Base-by-base conservation (phyloP, 306 rosid genomes). In the Begonia fuchsioides region DNA sequence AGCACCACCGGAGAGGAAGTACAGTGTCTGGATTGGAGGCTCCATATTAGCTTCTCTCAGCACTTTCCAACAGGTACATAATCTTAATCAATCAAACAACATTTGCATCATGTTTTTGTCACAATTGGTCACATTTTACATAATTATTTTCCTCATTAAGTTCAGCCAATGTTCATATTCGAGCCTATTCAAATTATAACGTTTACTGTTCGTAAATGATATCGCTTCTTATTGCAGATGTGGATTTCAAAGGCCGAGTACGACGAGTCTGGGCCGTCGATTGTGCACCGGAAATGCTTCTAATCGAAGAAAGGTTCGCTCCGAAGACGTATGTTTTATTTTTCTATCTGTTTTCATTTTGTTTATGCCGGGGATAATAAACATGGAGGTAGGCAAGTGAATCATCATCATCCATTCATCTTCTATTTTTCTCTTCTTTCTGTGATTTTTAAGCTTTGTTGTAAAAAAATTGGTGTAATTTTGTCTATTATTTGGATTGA, bases 1-100 rank as follows among this genome's bases (percentile, higher is more conserved):
- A 5, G 96, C 96, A 32, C 96, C 96, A 3, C 96, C 96, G 0
- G 96, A 87, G 77, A 73, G 96, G 68, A 87, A 87, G 73, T 87
- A 87, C 54, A 87, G 96, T 72, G 96, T 87, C 66, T 87, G 96
- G 96, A 87, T 87, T 48, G 96, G 96, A 56, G 96, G 96, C 60
- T 87, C 96, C 66, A 87, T 87, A 56, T 73, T 87, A 71, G 96
- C 96, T 19, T 87, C 96, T 52, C 96, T 87, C 76, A 87, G 94
- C 80, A 87, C 96, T 72, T 87, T 87, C 94, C 96, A 88, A 74
- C 96, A 88, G 96, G 96, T 87, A 80, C 35, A 26, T 18, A 47
- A 9, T 1, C 35, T 13, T 11, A 56, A 14, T 39, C 9, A 44
- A 11, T 26, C 11, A 5, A 12, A 26, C 7, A 5, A 26, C 35